Base-by-base conservation (phyloP, 1,284 basidiomycete species). In the Spongispora temasekensis region DNA sequence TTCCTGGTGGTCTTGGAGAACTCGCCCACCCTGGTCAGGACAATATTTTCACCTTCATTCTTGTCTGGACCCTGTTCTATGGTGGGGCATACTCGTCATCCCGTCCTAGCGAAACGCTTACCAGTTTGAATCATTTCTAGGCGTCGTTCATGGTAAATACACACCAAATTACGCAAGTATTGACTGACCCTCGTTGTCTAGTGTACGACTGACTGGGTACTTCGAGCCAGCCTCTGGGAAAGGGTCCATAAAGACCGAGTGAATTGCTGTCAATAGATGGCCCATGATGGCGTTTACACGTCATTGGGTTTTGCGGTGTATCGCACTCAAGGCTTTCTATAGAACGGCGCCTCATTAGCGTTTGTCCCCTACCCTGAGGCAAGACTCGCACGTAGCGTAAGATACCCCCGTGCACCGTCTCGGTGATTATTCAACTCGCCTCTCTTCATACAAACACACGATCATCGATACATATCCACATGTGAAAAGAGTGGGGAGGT, bases 11-110 rank as follows among this genome's bases (percentile, higher is more conserved):
- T 8, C 72, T 84, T 68, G 75, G 79, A 68, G 90, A 89, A 59
- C 76, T 94, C 46, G 76, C 88, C 53, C 93, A 90, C 61, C 88
- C 94, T 0, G 91, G 92, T 13, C 89, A 93, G 75, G 93, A 95
- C 76, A 94, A 94, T 66, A 79, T 89, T 21, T 90, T 92, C 68
- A 92, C 92, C 1, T 96, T 94, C 71, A 82, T 96, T 62, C 81
- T 95, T 50, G 88, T 91, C 35, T 96, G 93, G 93, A 96, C 94
- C 40, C 78, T 95, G 60, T 91, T 93, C 74, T 95, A 91, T 74
- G 93, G 90, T 93, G 67, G 61, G 88, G 77, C 5, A 12, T 21
- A 25, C 13, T 75, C 40, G 76, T 79, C 63, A 74, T 79, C 78
- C 78, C 71, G 77, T 76, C 31, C 34, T 55, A 48, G 23, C 37